Evolutionary conservation across 73 alveolate species (phyloP).

Genomic region (Tetrahymena borealis): DNA sequence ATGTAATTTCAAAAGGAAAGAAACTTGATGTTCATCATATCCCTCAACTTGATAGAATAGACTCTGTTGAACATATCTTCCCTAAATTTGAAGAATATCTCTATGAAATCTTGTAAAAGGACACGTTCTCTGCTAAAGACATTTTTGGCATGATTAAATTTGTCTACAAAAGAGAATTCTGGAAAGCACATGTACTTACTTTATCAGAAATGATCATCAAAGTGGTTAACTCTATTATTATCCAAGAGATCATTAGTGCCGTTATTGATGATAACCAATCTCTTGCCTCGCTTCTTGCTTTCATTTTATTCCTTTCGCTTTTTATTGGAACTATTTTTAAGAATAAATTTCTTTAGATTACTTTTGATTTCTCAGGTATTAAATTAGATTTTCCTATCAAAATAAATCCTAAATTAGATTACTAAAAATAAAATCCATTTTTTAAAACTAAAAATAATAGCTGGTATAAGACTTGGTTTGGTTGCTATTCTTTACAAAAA

Average conservation of each 20-base stretch:
- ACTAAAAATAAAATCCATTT: too few relatives aligned
- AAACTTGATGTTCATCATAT: neutral
- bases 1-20: neutral
- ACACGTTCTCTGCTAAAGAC: neutral
- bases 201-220: neutral
- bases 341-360: neutral
- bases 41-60: neutral
- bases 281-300: neutral
- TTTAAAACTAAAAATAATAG: too few relatives aligned
- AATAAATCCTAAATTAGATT: too few relatives aligned
- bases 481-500: neutral
- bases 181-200: neutral
- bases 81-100: neutral
- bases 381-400: too few relatives aligned
- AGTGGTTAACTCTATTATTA: neutral
- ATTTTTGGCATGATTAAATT: neutral
- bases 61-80: neutral
- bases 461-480: neutral
- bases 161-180: neutral
- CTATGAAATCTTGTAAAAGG: neutral
- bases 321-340: neutral
- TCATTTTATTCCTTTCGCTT: neutral
- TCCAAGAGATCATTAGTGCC: neutral
- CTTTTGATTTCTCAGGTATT: neutral
- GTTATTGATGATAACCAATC: neutral